These are phyloP conservation scores for Nigrospora oryzae DNA, from an alignment of 2,329 filamentous ascomycete genomes.

Conservation along the genomic window DNA sequence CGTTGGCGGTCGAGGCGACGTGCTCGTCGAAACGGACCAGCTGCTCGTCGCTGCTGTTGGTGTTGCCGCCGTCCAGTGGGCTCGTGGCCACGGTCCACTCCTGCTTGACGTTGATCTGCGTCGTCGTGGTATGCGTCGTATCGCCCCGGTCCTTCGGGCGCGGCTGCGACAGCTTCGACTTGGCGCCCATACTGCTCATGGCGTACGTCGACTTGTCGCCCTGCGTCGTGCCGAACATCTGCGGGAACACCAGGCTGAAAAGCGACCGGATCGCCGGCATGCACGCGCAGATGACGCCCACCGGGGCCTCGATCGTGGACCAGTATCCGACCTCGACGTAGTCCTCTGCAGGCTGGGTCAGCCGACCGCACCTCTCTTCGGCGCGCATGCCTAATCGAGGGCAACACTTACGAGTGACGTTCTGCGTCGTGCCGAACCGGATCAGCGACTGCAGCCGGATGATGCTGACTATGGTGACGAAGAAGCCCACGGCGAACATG, in stretches of 20 bases:
- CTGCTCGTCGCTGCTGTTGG: too few species aligned
- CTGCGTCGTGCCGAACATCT: slow-evolving; percentile 16
- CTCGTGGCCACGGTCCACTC: slow-evolving; percentile 14
- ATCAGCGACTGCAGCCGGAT: slow-evolving; percentile 18
- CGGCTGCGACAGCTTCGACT: slow-evolving; percentile 2
- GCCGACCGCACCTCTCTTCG: too few species aligned
- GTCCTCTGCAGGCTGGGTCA: slow-evolving; percentile 13
- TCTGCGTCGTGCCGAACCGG: slow-evolving; percentile 12
- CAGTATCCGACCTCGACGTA: slow-evolving; percentile 21
- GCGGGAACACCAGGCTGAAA: slow-evolving; percentile 16
- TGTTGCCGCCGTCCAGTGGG: too few species aligned
- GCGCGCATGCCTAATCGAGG: not conserved
- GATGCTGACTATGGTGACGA: slow-evolving; percentile 15
- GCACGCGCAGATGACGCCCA: slow-evolving; percentile 22
- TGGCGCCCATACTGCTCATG: not conserved
- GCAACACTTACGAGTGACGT: slow-evolving; percentile 16
- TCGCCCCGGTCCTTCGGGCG: not conserved
- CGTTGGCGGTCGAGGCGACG: too few species aligned
- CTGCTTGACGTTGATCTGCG: slow-evolving; percentile 18
- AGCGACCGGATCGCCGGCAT: slow-evolving; percentile 23
- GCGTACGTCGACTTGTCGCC: slow-evolving; percentile 1
- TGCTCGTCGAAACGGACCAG: too few species aligned
- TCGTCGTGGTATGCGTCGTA: slow-evolving; percentile 1
- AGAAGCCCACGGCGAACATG: slow-evolving; percentile 25
- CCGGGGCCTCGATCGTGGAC: slow-evolving; percentile 23